phyloP scores from a whole-genome alignment of 139 green algal species.

The Monoraphidium neglectum region DNA sequence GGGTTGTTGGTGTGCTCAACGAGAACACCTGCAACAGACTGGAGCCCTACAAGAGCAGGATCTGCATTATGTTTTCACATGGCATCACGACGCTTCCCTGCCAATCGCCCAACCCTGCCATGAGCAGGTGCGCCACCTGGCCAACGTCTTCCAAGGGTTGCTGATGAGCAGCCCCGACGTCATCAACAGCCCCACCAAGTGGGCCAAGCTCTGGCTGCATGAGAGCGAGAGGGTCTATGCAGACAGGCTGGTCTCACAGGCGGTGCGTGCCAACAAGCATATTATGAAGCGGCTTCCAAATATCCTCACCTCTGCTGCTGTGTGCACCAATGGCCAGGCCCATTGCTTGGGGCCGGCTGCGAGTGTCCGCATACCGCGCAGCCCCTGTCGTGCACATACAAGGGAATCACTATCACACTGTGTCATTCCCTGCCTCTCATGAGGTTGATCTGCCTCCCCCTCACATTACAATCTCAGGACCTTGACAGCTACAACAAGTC shows the following conservation, averaged over 20 bases:
- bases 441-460: neutral
- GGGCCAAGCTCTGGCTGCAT: slow-evolving; percentile 88
- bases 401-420: neutral
- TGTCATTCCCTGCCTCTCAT: neutral
- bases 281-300: too few relatives aligned
- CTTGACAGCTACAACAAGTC: slow-evolving; percentile 82
- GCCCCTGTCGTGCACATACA: neutral
- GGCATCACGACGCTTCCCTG: too few relatives aligned
- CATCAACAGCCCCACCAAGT: slow-evolving; percentile 50
- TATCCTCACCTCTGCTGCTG: neutral
- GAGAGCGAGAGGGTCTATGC: slow-evolving; percentile 88
- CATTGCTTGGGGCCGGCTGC: too few relatives aligned
- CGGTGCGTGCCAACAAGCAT: too few relatives aligned
- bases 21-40: too few relatives aligned
- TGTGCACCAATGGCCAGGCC: too few relatives aligned
- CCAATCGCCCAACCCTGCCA: neutral
- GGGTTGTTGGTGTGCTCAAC: too few relatives aligned
- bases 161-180: slow-evolving; percentile 77
- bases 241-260: slow-evolving; percentile 67
- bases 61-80: too few relatives aligned
- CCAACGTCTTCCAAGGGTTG: slow-evolving; percentile 90
- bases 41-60: too few relatives aligned
- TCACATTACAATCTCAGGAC: slow-evolving; percentile 43
- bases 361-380: too few relatives aligned
- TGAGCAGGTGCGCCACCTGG: slow-evolving; percentile 73